Evolutionary conservation across 2,329 filamentous ascomycete species (phyloP), one percentile per base, ranked within the genome.

Genomic region (Apiospora sp.): DNA sequence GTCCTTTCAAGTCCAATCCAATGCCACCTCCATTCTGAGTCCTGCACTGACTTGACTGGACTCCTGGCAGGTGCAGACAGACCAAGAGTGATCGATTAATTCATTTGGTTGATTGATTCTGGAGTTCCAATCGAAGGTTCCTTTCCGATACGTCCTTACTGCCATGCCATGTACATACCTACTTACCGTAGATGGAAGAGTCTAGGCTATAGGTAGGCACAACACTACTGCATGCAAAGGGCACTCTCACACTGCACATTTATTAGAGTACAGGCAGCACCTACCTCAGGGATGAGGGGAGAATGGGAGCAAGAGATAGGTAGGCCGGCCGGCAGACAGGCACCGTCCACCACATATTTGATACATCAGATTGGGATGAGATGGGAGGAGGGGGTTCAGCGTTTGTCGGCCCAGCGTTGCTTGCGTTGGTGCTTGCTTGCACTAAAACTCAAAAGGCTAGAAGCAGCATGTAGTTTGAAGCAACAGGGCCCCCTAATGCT

Each of bases 401-500:
- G 58, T 64, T 64, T 64, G 58, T 64, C 27, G 37, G 37, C 37
- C 37, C 37, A 41, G 37, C 37, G 27, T 30, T 64, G 54, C 54
- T 41, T n/a, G 30, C 34, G 54, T 34, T 41, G 30, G 30, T 41
- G 58, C 58, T 41, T 64, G 34, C 10, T 22, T 41, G 58, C 34
- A 64, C 58, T 64, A 64, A 64, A 61, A 64, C 58, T 13, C 58
- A 64, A 64, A 64, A 64, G 58, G 58, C 58, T 64, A 64, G 58
- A 64, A 64, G 34, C 58, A 37, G 58, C n/a, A 37, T 27, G 54
- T 34, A 41, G 58, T 64, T 64, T 64, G 22, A 64, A 64, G 58
- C 58, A 64, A n/a, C 34, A 64, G 41, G 34, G 49, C 19, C 22
- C 51, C 58, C 58, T 64, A 41, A 64, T 34, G 54, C 54, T 34